Percentiles rank a stretch among this genome's conserved stretches.
Evolutionary conservation across 2,329 filamentous ascomycete genomes (phyloP).

Genomic region (Ophiognomonia clavigignenti-juglandacearum): DNA sequence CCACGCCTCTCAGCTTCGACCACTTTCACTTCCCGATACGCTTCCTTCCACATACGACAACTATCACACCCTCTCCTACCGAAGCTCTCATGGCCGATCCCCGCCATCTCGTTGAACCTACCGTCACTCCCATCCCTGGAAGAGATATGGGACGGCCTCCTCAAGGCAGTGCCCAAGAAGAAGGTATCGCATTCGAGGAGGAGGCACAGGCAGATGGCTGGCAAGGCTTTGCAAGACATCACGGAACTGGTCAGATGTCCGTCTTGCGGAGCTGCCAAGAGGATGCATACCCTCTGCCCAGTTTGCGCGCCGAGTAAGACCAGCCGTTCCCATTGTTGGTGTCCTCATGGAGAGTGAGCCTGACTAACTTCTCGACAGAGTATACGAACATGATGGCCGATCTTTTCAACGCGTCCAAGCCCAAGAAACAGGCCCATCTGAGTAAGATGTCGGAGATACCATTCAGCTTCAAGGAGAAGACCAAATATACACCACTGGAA

Average conservation of each 20-base stretch:
- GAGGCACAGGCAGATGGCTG: conserved; percentile 87
- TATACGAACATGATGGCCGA: conserved; percentile 14
- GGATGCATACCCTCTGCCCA: conserved; percentile 82
- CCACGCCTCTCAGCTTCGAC: conserved; percentile 45
- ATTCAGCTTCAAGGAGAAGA: neutral
- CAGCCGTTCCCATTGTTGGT: neutral
- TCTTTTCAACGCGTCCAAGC: neutral
- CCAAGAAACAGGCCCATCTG: neutral
- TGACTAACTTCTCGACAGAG: conserved; percentile 12
- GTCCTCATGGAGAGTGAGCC: neutral
- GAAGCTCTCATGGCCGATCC: conserved; percentile 52
- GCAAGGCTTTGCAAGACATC: conserved; percentile 90
- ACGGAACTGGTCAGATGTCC: conserved; percentile 84
- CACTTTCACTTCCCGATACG: conserved; percentile 35
- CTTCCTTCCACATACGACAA: conserved; percentile 39
- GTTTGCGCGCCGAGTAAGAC: conserved; percentile 77
- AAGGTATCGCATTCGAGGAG: conserved; percentile 98
- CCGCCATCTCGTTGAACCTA: conserved; percentile 52
- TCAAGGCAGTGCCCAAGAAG: conserved; percentile 95
- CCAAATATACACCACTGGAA: too few relatives aligned
- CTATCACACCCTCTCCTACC: conserved; percentile 45
- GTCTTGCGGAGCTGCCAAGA: conserved; percentile 81
- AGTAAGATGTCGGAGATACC: neutral
- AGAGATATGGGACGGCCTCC: conserved; percentile 87
- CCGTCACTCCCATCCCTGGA: conserved; percentile 62